Base-by-base conservation (phyloP, 2,329 filamentous ascomycete genomes). In the Aspergillus versicolor region DNA sequence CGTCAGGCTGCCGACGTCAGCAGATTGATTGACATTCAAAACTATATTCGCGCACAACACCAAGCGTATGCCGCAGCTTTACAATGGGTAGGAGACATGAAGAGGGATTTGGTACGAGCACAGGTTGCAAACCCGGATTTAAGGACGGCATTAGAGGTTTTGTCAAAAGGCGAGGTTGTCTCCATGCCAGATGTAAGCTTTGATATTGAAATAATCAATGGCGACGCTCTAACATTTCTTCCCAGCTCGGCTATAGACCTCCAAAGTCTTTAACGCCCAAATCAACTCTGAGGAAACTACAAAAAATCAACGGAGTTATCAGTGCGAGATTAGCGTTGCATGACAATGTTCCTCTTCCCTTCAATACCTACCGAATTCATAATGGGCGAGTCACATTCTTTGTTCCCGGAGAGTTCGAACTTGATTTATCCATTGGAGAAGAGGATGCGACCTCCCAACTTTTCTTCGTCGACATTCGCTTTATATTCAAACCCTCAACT, bases 381-480 rank as follows among this genome's bases (percentile, higher is more conserved):
- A 89, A 91, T 51, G 94, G 95, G n/a, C 86, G 93, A 48, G 93
- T 90, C 6, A 97, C 92, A 0, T 99, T 99, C 72, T 84, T 80
- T 46, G 89, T 97, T 1, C 78, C 84, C 3, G 84, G 85, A 52
- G 93, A 97, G 72, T 97, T 97, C 66, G 93, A 97, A 72, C 85
- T 97, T 19, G 94, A 97, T 70, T 82, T 99, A 51, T 92, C 92
- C 1, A 89, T 97, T 61, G 91, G 90, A 17, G 89, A 92, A 64
- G 92, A 97, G 69, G 88, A 94, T 63, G 84, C 87, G 17, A 81
- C 86, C 32, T 88, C 89, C 53, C 92, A 95, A 66, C 95, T 96
- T 70, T 97, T 89, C 81, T 96, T 97, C 70, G 90, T 97, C 60
- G 92, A 97, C 72, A 87, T 97, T 66, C 86, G 92, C 58, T 92